Conservation (phyloP, 768 basidiomycete genomes). For the Boletus sp. region DNA sequence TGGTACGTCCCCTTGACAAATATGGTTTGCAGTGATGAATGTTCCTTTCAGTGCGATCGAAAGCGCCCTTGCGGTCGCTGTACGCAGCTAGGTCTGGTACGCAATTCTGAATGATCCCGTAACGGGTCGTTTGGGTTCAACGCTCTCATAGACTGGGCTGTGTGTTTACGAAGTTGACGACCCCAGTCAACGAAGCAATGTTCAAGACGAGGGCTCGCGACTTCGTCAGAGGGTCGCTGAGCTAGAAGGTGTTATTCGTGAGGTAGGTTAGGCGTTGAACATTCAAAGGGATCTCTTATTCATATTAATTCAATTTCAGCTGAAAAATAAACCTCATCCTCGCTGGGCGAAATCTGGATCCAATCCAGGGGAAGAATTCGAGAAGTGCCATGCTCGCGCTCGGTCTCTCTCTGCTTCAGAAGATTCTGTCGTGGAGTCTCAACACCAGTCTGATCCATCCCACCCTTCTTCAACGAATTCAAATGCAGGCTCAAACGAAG, state of each 20-base stretch:
- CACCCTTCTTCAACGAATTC: not conserved
- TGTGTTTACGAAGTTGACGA: slow-evolving; percentile 87
- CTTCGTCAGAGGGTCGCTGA: slow-evolving; percentile 77
- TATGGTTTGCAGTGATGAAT: not conserved
- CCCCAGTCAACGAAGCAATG: slow-evolving; percentile 51
- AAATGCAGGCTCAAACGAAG: slow-evolving; percentile 5
- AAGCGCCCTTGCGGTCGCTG: slow-evolving; percentile 49
- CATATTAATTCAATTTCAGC: slow-evolving; percentile 32
- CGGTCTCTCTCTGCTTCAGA: slow-evolving; percentile 20
- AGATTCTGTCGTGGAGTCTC: slow-evolving; percentile 5
- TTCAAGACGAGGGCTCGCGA: slow-evolving; percentile 61
- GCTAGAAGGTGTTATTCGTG: slow-evolving; percentile 81
- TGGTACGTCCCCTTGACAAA: slow-evolving; percentile 42
- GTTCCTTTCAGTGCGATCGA: slow-evolving; percentile 40
- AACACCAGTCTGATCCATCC: slow-evolving; percentile 1
- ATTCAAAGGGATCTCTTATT: not conserved
- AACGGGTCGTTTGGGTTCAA: slow-evolving; percentile 14
- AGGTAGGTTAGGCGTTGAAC: slow-evolving; percentile 40
- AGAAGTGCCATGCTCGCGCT: slow-evolving; percentile 24
- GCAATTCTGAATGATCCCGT: slow-evolving; percentile 29
- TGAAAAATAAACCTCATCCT: slow-evolving; percentile 74
- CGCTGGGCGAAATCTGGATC: slow-evolving; percentile 46
- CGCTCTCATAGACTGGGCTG: slow-evolving; percentile 57
- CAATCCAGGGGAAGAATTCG: slow-evolving; percentile 24
- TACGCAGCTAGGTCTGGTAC: slow-evolving; percentile 40